Evolutionary conservation across 2,329 filamentous ascomycete genomes (phyloP).

Genomic region (Elsinoe necatrix): DNA sequence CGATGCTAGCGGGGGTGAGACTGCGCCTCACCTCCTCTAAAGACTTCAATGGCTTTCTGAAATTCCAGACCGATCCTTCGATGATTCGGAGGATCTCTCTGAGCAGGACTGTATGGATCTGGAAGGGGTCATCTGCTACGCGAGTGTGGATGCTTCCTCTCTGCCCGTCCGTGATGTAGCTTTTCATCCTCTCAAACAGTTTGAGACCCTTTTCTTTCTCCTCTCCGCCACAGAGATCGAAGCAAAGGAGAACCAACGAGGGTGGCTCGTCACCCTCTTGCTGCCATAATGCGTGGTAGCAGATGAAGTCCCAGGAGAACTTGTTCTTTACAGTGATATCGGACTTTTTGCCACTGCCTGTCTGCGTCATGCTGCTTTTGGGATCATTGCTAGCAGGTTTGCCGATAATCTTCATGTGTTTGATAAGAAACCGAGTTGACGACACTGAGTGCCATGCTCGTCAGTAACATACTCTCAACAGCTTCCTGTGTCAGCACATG

Average conservation of each 20-base stretch:
- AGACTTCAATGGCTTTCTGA: neutral
- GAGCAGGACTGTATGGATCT: neutral
- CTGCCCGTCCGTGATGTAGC: neutral
- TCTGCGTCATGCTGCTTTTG: too few species aligned
- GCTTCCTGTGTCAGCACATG: neutral
- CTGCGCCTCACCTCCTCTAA: neutral
- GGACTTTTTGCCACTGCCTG: too few species aligned
- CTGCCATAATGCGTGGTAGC: neutral
- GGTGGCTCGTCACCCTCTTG: neutral
- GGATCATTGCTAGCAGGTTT: neutral
- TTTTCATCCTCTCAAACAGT: neutral
- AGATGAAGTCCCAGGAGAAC: slow-evolving; percentile 1
- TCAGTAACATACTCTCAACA: neutral
- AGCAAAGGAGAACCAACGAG: neutral
- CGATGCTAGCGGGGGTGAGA: too few species aligned
- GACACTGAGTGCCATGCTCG: neutral
- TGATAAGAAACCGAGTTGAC: slow-evolving; percentile 3
- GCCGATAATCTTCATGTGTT: neutral
- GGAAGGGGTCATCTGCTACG: neutral
- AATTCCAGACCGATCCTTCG: neutral
- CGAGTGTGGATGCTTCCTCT: neutral
- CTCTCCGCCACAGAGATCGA: neutral
- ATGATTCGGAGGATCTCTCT: neutral
- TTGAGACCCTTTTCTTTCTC: neutral
- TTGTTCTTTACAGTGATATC: neutral